Evolutionary conservation across 148 eudicot species (phyloP).

Genomic region (Oxyria digyna): DNA sequence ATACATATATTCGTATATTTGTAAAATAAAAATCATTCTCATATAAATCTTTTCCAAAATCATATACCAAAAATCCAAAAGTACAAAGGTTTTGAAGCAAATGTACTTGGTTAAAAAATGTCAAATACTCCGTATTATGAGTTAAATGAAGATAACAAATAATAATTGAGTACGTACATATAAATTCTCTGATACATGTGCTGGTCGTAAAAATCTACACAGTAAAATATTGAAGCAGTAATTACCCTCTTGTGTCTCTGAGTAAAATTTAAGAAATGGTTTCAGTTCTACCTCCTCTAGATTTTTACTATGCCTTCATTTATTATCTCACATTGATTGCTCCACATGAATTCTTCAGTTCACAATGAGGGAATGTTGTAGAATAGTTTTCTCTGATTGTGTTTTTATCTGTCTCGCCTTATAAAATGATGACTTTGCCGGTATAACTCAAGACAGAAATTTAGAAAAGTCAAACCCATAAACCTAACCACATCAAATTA

Average conservation of each 20-base stretch:
- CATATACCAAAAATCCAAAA: no score
- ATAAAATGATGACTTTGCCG: background rate
- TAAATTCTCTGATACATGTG: background rate
- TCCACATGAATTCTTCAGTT: background rate
- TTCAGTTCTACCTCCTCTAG: background rate
- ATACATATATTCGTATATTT: no score
- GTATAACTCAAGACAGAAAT: conserved; percentile 1
- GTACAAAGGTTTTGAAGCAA: no score
- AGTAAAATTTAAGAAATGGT: background rate
- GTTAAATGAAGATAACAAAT: background rate
- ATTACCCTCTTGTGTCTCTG: background rate
- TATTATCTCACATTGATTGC: background rate
- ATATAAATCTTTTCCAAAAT: no score
- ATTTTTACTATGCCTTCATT: background rate
- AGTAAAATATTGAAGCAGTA: background rate
- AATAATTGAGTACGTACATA: background rate
- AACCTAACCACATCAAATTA: background rate
- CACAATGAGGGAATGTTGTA: conserved; percentile 1
- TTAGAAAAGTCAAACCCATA: background rate
- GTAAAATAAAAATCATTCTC: no score
- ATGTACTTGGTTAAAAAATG: no score
- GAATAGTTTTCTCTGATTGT: background rate
- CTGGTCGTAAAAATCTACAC: background rate
- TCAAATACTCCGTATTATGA: no score
- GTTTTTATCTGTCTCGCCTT: background rate